Conservation (phyloP, 2,329 filamentous ascomycete species). For the Madurella mycetomatis region DNA sequence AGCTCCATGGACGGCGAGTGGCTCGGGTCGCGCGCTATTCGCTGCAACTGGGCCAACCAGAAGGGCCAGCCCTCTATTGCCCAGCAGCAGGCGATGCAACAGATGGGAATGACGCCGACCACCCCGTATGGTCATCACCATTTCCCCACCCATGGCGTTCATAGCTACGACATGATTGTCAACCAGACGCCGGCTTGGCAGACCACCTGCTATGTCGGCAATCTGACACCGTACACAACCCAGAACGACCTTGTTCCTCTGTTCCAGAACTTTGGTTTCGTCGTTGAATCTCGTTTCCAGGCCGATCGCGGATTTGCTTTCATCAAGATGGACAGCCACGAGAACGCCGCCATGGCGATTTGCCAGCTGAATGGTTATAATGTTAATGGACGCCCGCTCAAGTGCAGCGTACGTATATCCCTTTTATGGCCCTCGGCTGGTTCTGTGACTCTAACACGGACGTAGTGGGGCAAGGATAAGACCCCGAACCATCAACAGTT, state of each 20-base stretch:
- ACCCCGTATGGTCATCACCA: conserved; percentile 96
- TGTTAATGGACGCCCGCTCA: conserved; percentile 91
- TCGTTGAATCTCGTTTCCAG: conserved; percentile 96
- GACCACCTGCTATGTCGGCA: conserved; percentile 97
- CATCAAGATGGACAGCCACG: conserved; percentile 98
- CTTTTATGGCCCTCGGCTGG: background rate
- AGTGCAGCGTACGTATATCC: conserved; percentile 85
- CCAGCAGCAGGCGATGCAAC: conserved; percentile 93
- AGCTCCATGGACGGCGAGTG: conserved; percentile 99
- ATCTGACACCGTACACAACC: conserved; percentile 94
- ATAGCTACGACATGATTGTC: conserved; percentile 96
- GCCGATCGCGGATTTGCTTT: conserved; percentile 97
- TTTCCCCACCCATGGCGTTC: conserved; percentile 93
- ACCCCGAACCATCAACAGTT: conserved; percentile 75
- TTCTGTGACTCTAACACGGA: conserved; percentile 13
- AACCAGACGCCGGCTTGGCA: conserved; percentile 96
- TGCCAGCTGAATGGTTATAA: conserved; percentile 98
- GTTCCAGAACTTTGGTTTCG: conserved; percentile 98
- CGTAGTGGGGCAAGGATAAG: conserved; percentile 97
- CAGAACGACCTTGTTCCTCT: conserved; percentile 95
- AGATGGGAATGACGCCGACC: conserved; percentile 97
- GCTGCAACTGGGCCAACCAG: conserved; percentile 99
- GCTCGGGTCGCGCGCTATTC: conserved; percentile 95
- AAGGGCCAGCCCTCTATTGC: conserved; percentile 99
- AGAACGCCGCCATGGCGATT: conserved; percentile 97